Conservation (phyloP, 1,139 yeast genomes). For the Geotrichum australiense region DNA sequence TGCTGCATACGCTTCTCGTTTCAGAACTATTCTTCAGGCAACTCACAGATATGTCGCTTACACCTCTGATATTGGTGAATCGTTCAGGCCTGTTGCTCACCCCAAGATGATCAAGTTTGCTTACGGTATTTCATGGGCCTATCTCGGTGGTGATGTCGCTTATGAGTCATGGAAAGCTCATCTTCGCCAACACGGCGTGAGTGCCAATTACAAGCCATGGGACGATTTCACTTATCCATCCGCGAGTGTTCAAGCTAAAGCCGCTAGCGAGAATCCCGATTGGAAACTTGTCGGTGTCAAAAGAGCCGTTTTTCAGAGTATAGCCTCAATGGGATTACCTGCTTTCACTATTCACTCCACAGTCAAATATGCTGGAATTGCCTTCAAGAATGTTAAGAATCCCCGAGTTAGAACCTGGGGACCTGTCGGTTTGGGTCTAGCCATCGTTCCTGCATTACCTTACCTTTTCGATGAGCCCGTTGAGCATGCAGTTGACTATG, state of each 20-base stretch:
- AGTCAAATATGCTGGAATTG: slow-evolving; percentile 59
- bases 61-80: slow-evolving; percentile 82
- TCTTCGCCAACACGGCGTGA: slow-evolving; percentile 59
- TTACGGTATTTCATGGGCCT: slow-evolving; percentile 72
- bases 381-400: slow-evolving; percentile 46
- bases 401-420: slow-evolving; percentile 52
- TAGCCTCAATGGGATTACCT: slow-evolving; percentile 83
- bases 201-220: slow-evolving; percentile 69
- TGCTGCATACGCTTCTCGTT: slow-evolving; percentile 74
- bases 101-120: slow-evolving; percentile 58
- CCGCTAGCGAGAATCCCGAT: slow-evolving; percentile 41
- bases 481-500: slow-evolving; percentile 58
- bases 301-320: slow-evolving; percentile 69
- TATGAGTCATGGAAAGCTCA: slow-evolving; percentile 72
- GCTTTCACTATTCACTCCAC: slow-evolving; percentile 80
- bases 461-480: slow-evolving; percentile 79
- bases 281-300: slow-evolving; percentile 62
- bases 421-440: slow-evolving; percentile 71
- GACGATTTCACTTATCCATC: slow-evolving; percentile 38
- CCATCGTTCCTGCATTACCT: slow-evolving; percentile 73
- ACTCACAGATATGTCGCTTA: slow-evolving; percentile 84
- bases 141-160: slow-evolving; percentile 71
- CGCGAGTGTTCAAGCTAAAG: slow-evolving; percentile 33
- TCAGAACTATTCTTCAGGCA: slow-evolving; percentile 56
- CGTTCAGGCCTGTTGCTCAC: slow-evolving; percentile 81